phyloP scores from a whole-genome alignment of 495 filamentous ascomycete genomes.

The Penicillium daleae region DNA sequence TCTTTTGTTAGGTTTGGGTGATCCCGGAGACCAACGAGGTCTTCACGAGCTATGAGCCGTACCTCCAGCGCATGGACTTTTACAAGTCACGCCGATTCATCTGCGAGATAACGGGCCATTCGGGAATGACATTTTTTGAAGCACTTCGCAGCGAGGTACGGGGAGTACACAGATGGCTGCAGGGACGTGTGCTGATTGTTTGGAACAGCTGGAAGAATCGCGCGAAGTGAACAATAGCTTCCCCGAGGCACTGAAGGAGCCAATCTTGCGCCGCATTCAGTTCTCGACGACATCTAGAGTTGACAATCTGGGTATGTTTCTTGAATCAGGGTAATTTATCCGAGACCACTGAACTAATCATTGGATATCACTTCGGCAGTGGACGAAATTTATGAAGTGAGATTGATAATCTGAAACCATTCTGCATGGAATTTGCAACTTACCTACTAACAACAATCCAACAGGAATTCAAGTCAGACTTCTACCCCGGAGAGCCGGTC shows the following conservation, averaged over 20 bases:
- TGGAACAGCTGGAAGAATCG: constrained; percentile 72
- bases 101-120: constrained; percentile 93
- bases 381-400: constrained; percentile 68
- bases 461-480: constrained; percentile 89
- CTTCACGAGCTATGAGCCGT: constrained; percentile 87
- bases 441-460: constrained; percentile 41
- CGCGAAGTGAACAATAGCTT: constrained; percentile 89
- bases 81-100: constrained; percentile 93
- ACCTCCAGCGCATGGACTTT: constrained; percentile 86
- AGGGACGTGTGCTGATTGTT: constrained; percentile 10
- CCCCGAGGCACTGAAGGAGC: constrained; percentile 87
- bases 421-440: not conserved
- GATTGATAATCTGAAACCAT: constrained; percentile 14
- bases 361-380: constrained; percentile 47
- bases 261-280: constrained; percentile 86
- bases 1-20: constrained; percentile 73
- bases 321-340: not conserved
- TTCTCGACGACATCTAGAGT: constrained; percentile 90
- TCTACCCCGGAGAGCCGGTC: constrained; percentile 89
- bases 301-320: constrained; percentile 77
- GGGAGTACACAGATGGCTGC: constrained; percentile 11
- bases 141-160: constrained; percentile 91
- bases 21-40: constrained; percentile 89
- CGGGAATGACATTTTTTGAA: constrained; percentile 90
- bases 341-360: constrained; percentile 22